phyloP scores from a whole-genome alignment of 305 asterid genomes.

The Fraxinus paxiana region DNA sequence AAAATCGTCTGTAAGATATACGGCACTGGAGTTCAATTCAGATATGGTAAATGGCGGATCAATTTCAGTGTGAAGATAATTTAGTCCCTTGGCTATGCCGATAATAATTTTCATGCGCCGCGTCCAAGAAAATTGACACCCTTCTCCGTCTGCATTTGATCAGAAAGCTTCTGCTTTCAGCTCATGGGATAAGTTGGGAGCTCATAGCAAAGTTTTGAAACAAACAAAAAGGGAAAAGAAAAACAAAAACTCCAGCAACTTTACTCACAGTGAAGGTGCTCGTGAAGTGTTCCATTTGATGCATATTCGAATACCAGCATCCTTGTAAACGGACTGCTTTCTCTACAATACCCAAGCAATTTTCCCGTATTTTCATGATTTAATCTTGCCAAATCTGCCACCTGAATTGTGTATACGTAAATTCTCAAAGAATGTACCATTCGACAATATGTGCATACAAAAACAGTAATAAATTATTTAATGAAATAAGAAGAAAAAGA shows the following conservation, averaged over 20 bases:
- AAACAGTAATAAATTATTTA: not conserved
- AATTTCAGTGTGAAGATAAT: slow-evolving; percentile 78
- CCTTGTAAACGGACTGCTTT: slow-evolving; percentile 78
- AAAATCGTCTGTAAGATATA: slow-evolving; percentile 91
- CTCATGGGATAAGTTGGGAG: slow-evolving; percentile 15
- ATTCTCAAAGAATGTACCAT: slow-evolving; percentile 3
- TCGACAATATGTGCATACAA: not conserved
- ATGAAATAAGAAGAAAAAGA: not conserved
- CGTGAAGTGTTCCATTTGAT: slow-evolving; percentile 84
- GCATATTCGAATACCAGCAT: slow-evolving; percentile 94
- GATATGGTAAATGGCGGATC: slow-evolving; percentile 86
- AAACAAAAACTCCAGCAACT: not conserved
- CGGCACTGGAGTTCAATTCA: slow-evolving; percentile 67
- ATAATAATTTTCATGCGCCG: slow-evolving; percentile 80
- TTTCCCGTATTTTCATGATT: slow-evolving; percentile 70
- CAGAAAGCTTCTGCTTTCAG: slow-evolving; percentile 11
- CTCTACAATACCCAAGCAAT: slow-evolving; percentile 82
- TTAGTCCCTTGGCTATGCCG: slow-evolving; percentile 81
- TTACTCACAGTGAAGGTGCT: slow-evolving; percentile 85
- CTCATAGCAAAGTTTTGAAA: not conserved
- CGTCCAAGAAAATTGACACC: slow-evolving; percentile 89
- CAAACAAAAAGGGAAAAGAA: not conserved
- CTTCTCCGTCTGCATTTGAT: slow-evolving; percentile 69
- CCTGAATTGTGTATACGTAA: slow-evolving; percentile 39
- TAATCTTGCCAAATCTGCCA: slow-evolving; percentile 81